Evolutionary conservation across 257 asterid species (phyloP), one percentile per base, ranked within the genome.

Genomic region (Avicennia marina): DNA sequence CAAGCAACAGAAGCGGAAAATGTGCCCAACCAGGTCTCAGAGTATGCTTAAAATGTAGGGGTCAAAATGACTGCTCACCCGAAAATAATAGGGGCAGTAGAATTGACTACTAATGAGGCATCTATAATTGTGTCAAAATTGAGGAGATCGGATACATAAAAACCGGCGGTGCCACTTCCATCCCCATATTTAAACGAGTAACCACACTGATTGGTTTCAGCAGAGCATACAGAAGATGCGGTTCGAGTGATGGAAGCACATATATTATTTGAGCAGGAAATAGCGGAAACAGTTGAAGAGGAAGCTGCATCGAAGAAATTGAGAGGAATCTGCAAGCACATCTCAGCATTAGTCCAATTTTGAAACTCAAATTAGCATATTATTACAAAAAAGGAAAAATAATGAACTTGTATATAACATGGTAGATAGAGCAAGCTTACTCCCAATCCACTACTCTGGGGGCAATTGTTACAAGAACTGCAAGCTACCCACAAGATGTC

Each of bases 161-260:
- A 68, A 24, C 98, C 98, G 64, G 90, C 58, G 13, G 96, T 85
- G 64, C 94, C 95, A 45, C 96, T 90, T 69, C 94, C 94, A 81
- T 90, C 98, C 20, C 93, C 98, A 62, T 90, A 90, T 44, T 79
- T 88, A 64, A 90, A 90, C 1, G 86, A 70, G 67, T 82, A 90
- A 18, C 93, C 83, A 67, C 98, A 87, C 64, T 67, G 86, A 68
- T 81, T 79, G 69, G 68, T 75, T 68, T 68, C 81, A 24, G 72
- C 64, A 36, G 80, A 77, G 77, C 96, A 90, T 60, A 78, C 78
- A 43, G 91, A 86, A 59, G 89, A 66, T 12, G 83, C 67, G 17
- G 76, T 68, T 68, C 66, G 83, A 50, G 74, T 72, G 43, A 79
- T 76, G 55, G 95, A 72, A 69, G 86, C 72, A 62, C 98, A 90